A percentile compares a stretch with the other conserved stretches of the same genome.
Evolutionary conservation across 1,284 basidiomycete species (phyloP).

Genomic region (Ganoderma sinense): DNA sequence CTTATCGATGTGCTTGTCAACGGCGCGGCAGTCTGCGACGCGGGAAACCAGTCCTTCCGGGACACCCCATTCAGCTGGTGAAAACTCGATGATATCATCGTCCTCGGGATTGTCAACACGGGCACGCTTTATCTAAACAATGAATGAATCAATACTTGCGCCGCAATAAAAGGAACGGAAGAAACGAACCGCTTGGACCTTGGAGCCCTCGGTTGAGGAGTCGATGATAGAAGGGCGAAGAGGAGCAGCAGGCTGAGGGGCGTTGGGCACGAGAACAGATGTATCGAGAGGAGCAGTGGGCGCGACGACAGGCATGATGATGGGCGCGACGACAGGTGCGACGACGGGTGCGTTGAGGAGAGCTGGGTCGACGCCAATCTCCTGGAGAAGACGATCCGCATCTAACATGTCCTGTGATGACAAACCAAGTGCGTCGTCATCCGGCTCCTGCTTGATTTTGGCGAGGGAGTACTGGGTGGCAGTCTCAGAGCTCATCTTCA

Average conservation of each 20-base stretch:
- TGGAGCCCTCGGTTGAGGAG: too few relatives aligned
- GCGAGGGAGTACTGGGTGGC: too few relatives aligned
- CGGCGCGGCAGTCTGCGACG: too few relatives aligned
- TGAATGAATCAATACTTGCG: not conserved
- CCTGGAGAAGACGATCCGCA: not conserved
- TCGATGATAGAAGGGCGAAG: too few relatives aligned
- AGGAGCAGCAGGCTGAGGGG: too few relatives aligned
- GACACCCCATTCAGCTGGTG: not conserved
- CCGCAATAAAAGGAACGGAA: not conserved
- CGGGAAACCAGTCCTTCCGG: not conserved
- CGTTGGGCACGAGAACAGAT: too few relatives aligned
- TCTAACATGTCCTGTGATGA: not conserved
- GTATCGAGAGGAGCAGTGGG: too few relatives aligned
- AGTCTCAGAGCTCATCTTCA: too few relatives aligned
- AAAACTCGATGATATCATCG: not conserved
- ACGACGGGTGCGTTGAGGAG: not conserved
- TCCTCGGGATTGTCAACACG: not conserved
- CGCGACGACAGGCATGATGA: too few relatives aligned
- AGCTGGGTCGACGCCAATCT: not conserved
- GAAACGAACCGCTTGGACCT: not conserved
- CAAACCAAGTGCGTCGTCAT: not conserved
- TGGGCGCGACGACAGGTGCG: too few relatives aligned
- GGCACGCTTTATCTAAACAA: not conserved
- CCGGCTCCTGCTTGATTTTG: not conserved
- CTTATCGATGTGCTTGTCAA: too few relatives aligned